A percentile compares a stretch with the other conserved stretches of the same genome.
phyloP scores from a whole-genome alignment of 148 eudicot genomes.

The Amaranthus hypochondriacus region DNA sequence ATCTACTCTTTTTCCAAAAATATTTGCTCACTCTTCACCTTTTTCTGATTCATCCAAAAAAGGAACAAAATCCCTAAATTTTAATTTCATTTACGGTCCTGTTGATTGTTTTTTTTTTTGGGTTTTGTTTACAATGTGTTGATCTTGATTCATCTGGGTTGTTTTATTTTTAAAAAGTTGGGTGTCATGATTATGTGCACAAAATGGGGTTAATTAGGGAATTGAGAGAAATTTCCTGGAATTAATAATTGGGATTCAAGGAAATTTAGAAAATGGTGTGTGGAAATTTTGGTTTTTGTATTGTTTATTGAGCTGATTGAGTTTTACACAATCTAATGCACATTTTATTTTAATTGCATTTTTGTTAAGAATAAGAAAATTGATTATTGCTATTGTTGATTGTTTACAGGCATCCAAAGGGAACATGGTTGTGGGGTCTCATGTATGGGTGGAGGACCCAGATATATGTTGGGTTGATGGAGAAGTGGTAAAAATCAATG shows the following conservation, averaged over 20 bases:
- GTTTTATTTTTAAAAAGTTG: neutral
- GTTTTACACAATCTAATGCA: neutral
- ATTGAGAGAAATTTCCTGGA: neutral
- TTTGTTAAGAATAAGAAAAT: neutral
- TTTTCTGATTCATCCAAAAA: neutral
- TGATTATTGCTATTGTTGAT: slow-evolving; percentile 7
- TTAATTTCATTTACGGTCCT: neutral
- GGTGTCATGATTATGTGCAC: slow-evolving; percentile 6
- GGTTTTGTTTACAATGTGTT: neutral
- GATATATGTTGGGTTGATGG: slow-evolving; percentile 44
- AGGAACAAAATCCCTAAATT: neutral
- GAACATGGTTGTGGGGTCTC: slow-evolving; percentile 34
- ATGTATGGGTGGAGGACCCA: slow-evolving; percentile 44
- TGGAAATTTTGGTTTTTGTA: neutral
- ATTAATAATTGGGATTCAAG: neutral
- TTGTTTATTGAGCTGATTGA: neutral
- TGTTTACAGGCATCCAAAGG: slow-evolving; percentile 35
- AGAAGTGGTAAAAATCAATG: slow-evolving; percentile 34
- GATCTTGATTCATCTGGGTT: neutral
- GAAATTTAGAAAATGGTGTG: slow-evolving; percentile 16
- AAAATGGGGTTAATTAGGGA: slow-evolving; percentile 10
- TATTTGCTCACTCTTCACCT: slow-evolving; percentile 1
- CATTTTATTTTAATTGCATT: neutral
- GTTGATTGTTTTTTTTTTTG: neutral
- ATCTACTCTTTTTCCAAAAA: neutral